These are phyloP conservation scores for Patellifolia procumbens DNA, from an alignment of 179 eudicot species.

Conservation along the genomic window DNA sequence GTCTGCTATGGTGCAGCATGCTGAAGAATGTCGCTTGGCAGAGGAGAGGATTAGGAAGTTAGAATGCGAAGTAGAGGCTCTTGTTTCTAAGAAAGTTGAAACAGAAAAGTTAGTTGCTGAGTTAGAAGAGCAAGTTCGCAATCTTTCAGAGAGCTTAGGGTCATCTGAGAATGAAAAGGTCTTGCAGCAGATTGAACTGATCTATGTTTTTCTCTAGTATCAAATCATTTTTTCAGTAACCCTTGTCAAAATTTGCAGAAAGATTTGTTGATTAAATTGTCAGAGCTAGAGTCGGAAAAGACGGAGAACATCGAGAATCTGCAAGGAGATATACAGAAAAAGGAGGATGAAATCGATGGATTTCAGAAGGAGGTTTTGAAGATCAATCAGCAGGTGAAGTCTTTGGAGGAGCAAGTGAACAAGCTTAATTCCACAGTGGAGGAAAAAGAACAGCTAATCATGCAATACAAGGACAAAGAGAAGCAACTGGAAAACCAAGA, in stretches of 20 bases:
- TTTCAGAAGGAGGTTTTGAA: constrained; percentile 55
- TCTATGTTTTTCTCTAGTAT: not conserved
- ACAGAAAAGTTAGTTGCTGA: constrained; percentile 46
- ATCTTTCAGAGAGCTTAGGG: constrained; percentile 51
- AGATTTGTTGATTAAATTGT: constrained; percentile 51
- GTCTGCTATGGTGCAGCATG: constrained; percentile 81
- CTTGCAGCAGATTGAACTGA: not conserved
- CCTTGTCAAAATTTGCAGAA: constrained; percentile 48
- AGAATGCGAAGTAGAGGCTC: constrained; percentile 64
- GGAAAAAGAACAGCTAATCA: constrained; percentile 68
- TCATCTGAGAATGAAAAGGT: constrained; percentile 72
- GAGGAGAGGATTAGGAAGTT: constrained; percentile 69
- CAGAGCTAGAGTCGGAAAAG: constrained; percentile 55
- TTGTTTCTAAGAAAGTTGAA: constrained; percentile 55
- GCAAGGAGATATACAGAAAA: constrained; percentile 53
- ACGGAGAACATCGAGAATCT: constrained; percentile 56
- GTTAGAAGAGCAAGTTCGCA: constrained; percentile 57
- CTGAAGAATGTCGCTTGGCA: constrained; percentile 75
- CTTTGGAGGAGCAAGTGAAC: constrained; percentile 55
- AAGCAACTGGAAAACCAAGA: constrained; percentile 60
- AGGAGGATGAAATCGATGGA: constrained; percentile 52
- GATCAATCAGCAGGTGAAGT: constrained; percentile 42
- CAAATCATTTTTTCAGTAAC: constrained; percentile 9
- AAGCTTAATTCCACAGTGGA: constrained; percentile 45
- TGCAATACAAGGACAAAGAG: constrained; percentile 52